Evolutionary conservation across 2,329 filamentous ascomycete genomes (phyloP), one percentile per base, ranked within the genome.

Genomic region (Rachicladosporium sp.): DNA sequence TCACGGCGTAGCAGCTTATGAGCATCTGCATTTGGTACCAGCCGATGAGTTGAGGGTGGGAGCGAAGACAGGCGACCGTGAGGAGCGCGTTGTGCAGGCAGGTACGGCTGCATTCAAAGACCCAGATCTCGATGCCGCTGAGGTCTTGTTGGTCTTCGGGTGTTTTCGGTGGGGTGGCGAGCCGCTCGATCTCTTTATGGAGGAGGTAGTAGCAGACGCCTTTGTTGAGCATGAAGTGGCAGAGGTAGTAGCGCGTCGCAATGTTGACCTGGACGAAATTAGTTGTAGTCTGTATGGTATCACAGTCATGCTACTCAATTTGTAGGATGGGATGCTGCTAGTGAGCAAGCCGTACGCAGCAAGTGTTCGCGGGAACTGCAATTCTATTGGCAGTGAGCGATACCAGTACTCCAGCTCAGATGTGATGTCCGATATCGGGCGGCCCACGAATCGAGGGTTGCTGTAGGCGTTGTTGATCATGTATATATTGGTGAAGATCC

Each of bases 391-490:
- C 23, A 41, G 10, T 30, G 34, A 36, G n/a, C 39, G 39, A 13
- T 41, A 41, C 39, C 39, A 41, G 23, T 36, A 41, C 23, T 41
- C 39, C 8, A 41, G 35, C 30, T 41, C 39, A 1, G 39, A 41
- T 4, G 39, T 41, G 23, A 41, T 36, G 12, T 41, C 39, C 4
- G 39, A 41, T 10, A 41, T 41, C 2, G 39, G 39, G 15, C 39
- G 36, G 5, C 39, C 34, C 4, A 41, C 35, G 4, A 41, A 37
- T 10, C 39, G 39, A 5, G 39, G 39, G 10, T 41, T 41, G 21
- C 39, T 41, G 39, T 41, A 41, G 7, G 39, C 36, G 12, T 41
- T 41, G 19, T 36, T 41, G 35, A 41, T 41, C 39, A 41, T 41
- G 11, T 41, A 41, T n/a, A 41, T 41, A 6, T 30, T 41, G 5